Evolutionary conservation across 1,139 yeast species (phyloP).

Genomic region (Debaryomyces sp.): DNA sequence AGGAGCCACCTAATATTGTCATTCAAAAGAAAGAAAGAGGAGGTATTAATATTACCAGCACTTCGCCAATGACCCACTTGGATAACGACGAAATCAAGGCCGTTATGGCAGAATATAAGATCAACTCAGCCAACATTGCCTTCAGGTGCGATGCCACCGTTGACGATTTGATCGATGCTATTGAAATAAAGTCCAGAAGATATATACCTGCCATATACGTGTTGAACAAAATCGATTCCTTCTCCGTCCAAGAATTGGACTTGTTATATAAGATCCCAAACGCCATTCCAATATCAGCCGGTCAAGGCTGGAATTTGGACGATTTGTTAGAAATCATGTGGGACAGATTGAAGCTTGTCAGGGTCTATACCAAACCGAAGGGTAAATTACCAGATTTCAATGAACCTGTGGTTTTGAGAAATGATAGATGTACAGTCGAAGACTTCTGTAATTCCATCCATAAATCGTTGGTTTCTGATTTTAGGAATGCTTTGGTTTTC

Average conservation of each 20-base stretch:
- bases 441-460: conserved; percentile 97
- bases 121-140: conserved; percentile 95
- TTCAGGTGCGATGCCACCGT: conserved; percentile 97
- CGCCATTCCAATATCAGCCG: conserved; percentile 96
- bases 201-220: conserved; percentile 96
- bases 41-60: conserved; percentile 89
- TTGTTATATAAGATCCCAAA: conserved; percentile 87
- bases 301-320: conserved; percentile 95
- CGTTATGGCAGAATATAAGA: conserved; percentile 92
- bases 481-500: conserved; percentile 86
- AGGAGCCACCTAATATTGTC: conserved; percentile 87
- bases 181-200: conserved; percentile 86
- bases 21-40: conserved; percentile 94
- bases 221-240: conserved; percentile 91
- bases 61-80: conserved; percentile 88
- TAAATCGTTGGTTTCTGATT: conserved; percentile 89
- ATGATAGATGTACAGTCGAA: conserved; percentile 81
- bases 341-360: conserved; percentile 83
- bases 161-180: conserved; percentile 91
- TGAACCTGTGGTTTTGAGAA: conserved; percentile 91
- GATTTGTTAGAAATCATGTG: conserved; percentile 94
- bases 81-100: conserved; percentile 94
- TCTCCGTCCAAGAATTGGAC: conserved; percentile 91
- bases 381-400: conserved; percentile 91
- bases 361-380: conserved; percentile 97